Base-by-base conservation (phyloP, 768 basidiomycete genomes). In the Boletus bicolor region DNA sequence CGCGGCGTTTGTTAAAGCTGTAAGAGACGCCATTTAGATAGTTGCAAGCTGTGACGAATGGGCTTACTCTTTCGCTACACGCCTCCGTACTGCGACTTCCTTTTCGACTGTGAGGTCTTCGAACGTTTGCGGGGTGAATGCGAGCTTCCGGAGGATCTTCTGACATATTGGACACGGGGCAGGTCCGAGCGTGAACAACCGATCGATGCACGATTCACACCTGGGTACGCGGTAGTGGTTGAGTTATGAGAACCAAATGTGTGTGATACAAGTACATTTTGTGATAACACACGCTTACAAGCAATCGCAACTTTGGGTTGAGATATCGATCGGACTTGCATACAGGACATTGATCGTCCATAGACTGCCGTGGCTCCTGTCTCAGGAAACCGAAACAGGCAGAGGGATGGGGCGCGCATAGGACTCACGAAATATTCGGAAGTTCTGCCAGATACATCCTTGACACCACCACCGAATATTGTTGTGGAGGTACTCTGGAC, bases 161-260 rank as follows among this genome's bases (percentile, higher is more conserved):
- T 82, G 84, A 72, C 97, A 99, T 54, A 93, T 86, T 17, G 97
- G 97, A 78, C 97, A 98, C 4, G 93, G 93, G 3, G 93, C 94
- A 2, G 97, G 95, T 2, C 96, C 95, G 5, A 98, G 82, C 1
- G 94, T 96, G 73, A 96, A 99, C 39, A 98, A 72, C 8, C 95
- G 85, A 72, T 98, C 97, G 65, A 99, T 97, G 71, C 97, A 99
- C 1, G 92, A 93, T 76, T 98, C 96, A 75, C 97, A 98, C 92
- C 94, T 96, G 57, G n/a, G 47, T 24, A 42, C n/a, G 17, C 19
- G n/a, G 24, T 21, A 8, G 12, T 1, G 7, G 9, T 56, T 64
- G 26, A 72, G 61, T 49, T 19, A 49, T 35, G 30, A 26, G 19
- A 34, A 37, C 34, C 9, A 46, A 36, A 30, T 30, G 26, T 21